Evolutionary conservation across 805 yeast genomes (phyloP).

Genomic region (Candida argentea): DNA sequence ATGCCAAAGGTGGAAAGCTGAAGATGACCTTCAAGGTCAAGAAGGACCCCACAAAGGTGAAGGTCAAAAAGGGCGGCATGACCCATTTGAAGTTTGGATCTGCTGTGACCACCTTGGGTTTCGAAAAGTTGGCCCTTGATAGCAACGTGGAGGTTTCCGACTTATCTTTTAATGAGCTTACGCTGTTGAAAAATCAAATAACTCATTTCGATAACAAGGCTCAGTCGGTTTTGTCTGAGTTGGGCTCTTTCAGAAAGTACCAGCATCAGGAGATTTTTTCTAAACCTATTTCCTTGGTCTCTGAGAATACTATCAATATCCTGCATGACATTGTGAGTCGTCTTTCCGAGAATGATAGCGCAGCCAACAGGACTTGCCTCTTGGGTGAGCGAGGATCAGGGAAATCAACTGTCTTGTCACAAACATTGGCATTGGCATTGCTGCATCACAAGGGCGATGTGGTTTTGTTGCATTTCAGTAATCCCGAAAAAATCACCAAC

Average conservation of each 20-base stretch:
- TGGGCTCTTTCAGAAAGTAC: constrained; percentile 57
- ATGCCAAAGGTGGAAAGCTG: constrained; percentile 10
- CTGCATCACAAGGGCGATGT: constrained; percentile 21
- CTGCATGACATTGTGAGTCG: constrained; percentile 29
- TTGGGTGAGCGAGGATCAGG: constrained; percentile 72
- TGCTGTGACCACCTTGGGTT: constrained; percentile 24
- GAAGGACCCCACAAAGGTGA: constrained; percentile 7
- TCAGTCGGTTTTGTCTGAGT: constrained; percentile 33
- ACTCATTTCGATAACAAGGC: constrained; percentile 30
- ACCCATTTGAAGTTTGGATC: constrained; percentile 29
- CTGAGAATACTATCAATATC: constrained; percentile 35
- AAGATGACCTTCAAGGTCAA: constrained; percentile 12
- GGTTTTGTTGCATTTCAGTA: constrained; percentile 53
- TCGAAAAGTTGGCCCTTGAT: constrained; percentile 22
- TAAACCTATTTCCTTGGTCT: constrained; percentile 49
- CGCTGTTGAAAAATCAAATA: constrained; percentile 8
- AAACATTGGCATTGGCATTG: constrained; percentile 49
- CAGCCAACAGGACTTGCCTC: constrained; percentile 42
- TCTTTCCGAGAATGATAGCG: constrained; percentile 20
- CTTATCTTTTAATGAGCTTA: constrained; percentile 6
- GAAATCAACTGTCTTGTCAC: constrained; percentile 63
- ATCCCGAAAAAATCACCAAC: constrained; percentile 50
- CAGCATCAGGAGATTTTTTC: constrained; percentile 62
- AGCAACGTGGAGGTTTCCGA: constrained; percentile 7
- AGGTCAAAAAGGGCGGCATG: constrained; percentile 30